Conservation (phyloP, 2,329 filamentous ascomycete species). For the Alternaria angustiovoidea region DNA sequence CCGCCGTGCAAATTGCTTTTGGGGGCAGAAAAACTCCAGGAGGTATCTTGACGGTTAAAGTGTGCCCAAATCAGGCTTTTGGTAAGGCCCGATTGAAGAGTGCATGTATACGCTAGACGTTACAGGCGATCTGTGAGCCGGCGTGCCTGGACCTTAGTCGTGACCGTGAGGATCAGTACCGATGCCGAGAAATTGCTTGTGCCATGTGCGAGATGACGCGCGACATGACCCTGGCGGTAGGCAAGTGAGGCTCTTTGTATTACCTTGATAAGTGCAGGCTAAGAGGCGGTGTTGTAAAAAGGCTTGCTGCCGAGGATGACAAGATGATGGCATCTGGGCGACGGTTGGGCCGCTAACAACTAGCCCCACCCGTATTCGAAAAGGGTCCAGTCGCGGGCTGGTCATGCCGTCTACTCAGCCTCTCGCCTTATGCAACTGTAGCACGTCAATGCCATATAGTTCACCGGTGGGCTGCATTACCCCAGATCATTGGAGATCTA, state of each 20-base stretch:
- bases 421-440: conserved; percentile 15
- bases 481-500: conserved; percentile 7
- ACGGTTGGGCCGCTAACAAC: not conserved
- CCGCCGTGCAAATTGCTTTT: not conserved
- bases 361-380: not conserved
- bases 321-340: conserved; percentile 2
- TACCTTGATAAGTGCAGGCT: not conserved
- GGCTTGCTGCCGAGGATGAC: not conserved
- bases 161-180: not conserved
- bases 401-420: conserved; percentile 16
- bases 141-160: conserved; percentile 1
- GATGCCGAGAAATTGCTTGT: not conserved
- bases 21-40: not conserved
- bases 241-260: conserved; percentile 26
- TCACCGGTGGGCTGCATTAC: conserved; percentile 28
- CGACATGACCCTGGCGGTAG: conserved; percentile 8
- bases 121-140: conserved; percentile 4
- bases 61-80: conserved; percentile 5
- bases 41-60: not conserved
- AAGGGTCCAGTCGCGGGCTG: not conserved
- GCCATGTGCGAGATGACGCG: conserved; percentile 7
- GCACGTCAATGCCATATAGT: conserved; percentile 4
- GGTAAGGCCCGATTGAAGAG: conserved; percentile 11
- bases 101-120: conserved; percentile 4
- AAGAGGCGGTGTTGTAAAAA: conserved; percentile 2